Evolutionary conservation across 139 green algal species (phyloP).

Genomic region (Micractinium sp.): DNA sequence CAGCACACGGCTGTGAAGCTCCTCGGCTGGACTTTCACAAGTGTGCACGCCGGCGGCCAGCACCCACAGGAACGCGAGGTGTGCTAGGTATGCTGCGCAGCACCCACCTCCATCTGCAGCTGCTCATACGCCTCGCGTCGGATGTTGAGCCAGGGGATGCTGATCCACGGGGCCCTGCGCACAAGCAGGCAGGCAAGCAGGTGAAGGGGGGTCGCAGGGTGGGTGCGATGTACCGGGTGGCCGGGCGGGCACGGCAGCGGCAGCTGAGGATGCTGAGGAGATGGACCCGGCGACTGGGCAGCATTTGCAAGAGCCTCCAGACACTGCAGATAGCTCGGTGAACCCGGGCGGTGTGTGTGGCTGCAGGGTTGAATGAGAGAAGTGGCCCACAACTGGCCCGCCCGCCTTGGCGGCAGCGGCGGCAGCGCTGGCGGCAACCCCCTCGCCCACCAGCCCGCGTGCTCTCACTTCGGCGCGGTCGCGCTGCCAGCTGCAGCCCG

Average conservation of each 20-base stretch:
- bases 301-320: neutral
- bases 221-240: neutral
- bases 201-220: neutral
- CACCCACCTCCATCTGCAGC: conserved; percentile 55
- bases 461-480: neutral
- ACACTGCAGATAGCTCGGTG: neutral
- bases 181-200: neutral
- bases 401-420: neutral
- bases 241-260: neutral
- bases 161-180: conserved; percentile 13
- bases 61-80: neutral
- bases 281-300: too few species aligned
- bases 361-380: neutral
- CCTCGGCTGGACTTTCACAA: neutral
- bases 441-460: too few species aligned
- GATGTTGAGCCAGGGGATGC: conserved; percentile 28
- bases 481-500: conserved; percentile 6
- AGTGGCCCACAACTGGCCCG: neutral
- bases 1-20: too few species aligned
- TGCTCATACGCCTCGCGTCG: conserved; percentile 50
- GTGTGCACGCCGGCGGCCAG: neutral
- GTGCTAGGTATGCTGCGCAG: neutral
- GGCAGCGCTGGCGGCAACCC: neutral
- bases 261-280: neutral
- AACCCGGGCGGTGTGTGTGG: too few species aligned